Base-by-base conservation (phyloP, 2,329 filamentous ascomycete species). In the Diplodia mutila region DNA sequence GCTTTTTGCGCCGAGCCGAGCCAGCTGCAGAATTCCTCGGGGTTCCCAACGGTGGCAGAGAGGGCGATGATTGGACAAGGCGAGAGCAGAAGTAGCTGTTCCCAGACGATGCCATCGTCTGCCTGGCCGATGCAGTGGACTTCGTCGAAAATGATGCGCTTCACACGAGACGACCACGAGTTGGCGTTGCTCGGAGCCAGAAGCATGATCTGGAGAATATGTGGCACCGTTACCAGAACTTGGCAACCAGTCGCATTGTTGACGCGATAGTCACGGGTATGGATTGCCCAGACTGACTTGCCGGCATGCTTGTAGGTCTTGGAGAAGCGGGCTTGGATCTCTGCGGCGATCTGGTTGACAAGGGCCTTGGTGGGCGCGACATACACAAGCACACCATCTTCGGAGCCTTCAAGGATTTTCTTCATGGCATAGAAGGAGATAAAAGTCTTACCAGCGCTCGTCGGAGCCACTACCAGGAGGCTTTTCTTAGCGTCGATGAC, bases 381-480 rank as follows among this genome's bases (percentile, higher is more conserved):
- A 71, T 94, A 94, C 0, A 94, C 89, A 7, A 94, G 78, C 2
- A 94, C 85, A 2, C 87, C 88, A 59, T 92, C 87, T 69, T 94
- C 86, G 69, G 86, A 87, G 4, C 85, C 84, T 73, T 90, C 84
- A 11, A 94, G 80, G 0, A 93, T 82, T 73, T 91, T 89, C 73
- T 91, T 90, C 89, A 94, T 94, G 1, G 91, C 91, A 72, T 94
- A 93, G 76, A 94, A 94, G 0, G 87, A 90, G 68, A 94, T 94
- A 76, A 94, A 94, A 0, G 91, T 94, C 77, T 94, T 94, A 34
- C 91, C 91, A 0, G 91, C 89, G 27, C 89, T 91, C 0, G 91
- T 94, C 0, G 91, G 91, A 0, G 91, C 91, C 9, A 94, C 88
- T 0, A 93, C 90, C 68, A 94, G 89, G 0, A 92, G 80, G 71